Evolutionary conservation across 768 basidiomycete genomes (phyloP), one percentile per base, ranked within the genome.

Genomic region (Butyriboletus loyo): DNA sequence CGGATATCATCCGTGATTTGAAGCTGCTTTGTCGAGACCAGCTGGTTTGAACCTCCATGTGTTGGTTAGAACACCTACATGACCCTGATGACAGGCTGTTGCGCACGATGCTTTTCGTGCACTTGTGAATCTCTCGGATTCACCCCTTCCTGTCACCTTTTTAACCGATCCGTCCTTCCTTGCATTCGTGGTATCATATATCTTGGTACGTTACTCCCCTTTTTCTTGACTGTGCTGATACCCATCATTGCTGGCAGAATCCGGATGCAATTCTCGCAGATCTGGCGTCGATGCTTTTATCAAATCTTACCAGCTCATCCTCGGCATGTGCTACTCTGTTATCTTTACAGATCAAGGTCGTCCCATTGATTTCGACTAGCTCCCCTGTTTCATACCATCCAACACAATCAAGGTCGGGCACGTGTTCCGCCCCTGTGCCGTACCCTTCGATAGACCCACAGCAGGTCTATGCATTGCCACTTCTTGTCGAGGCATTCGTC

Each of bases 21-120:
- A 95, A 93, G 65, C 65, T 89, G 0, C 73, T 98, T 42, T 98
- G 95, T 69, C 73, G 90, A 58, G 96, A 98, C 71, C 89, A 92
- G 66, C 78, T 92, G 47, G 94, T 67, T 59, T 32, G 65, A 39
- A 4, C 28, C n/a, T 88, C 58, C 44, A 80, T 66, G 47, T 34
- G 30, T 39, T 35, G 1, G 25, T 54, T 36, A 36, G 28, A 50
- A 32, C 39, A 37, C 42, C 56, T 63, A 43, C 66, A 52, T 63
- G 48, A 58, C 54, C 22, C 46, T 10, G 27, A 47, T 37, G 27
- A 32, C 61, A 97, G 92, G 82, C 85, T 51, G 82, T 92, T 46
- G 91, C 96, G 1, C 96, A 98, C 61, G 94, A 97, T 75, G 96
- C 96, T 3, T 89, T 98, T 68, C 84, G 90, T 55, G 93, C 94